Base-by-base conservation (phyloP, 805 yeast genomes). In the Pichia nanzhaoensis region DNA sequence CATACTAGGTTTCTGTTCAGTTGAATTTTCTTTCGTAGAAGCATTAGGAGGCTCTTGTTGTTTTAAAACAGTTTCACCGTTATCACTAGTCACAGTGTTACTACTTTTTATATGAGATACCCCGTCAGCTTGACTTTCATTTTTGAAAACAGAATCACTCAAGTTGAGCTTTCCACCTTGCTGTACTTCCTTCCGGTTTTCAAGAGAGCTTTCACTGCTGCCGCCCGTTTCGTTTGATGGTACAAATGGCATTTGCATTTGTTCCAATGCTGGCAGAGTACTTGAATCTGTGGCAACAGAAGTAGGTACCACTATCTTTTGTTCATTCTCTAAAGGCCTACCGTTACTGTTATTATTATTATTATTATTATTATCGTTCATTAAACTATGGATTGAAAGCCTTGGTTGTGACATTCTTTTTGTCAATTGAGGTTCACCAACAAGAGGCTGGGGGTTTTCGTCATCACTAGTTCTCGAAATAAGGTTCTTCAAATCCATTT, bases 41-140 rank as follows among this genome's bases (percentile, higher is more conserved):
- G 6, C 28, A 3, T 24, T 10, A 13, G 43, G 33, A 4, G 35
- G 13, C 7, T 39, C 40, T 14, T 39, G 43, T 22, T 28, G 34
- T 8, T 35, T 30, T 4, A 12, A 9, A 5, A 30, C 16, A 12
- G 68, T 55, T 41, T 70, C 78, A 18, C 69, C 66, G 50, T 71
- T 77, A 12, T 61, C 66, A 40, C 68, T 55, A n/a, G 52, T 53
- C 35, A 64, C 63, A 42, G 65, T 60, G 43, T 49, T 61, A 35
- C 61, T 56, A 30, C 51, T 51, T 32, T 53, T 51, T 7, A 45
- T 48, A 10, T 31, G 27, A 16, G 30, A 12, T 3, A 37, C 13
- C 4, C 22, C 33, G 12, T 22, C 34, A 4, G 32, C 14, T 33
- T 37, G 10, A n/a, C 32, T 39, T 8, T 37, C 48, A 10, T 24